Base-by-base conservation (phyloP, 2,329 filamentous ascomycete species). In the Dothidotthia symphoricarpi region DNA sequence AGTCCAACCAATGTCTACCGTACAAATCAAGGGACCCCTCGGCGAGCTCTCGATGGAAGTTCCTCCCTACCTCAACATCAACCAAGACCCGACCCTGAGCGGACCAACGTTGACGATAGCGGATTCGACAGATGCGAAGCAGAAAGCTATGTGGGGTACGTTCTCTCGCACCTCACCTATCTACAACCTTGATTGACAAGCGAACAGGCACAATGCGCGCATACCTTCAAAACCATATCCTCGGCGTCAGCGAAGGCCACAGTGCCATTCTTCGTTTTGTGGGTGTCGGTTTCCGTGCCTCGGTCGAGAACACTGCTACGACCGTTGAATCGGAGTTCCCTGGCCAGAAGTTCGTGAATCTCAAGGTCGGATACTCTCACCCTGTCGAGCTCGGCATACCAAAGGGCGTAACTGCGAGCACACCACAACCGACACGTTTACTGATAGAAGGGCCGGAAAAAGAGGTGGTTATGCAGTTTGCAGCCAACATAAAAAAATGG, bases 351-450 rank as follows among this genome's bases (percentile, higher is more conserved):
- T 95, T 95, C 57, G 83, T 98, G 28, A 88, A 86, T 47, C 74
- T 98, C 51, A 97, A 97, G 76, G 86, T 98, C 38, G 93, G 93
- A 41, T 98, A 89, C 71, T 95, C 91, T 47, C 93, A 98, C 75
- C 86, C 91, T 0, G 87, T 98, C 50, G 91, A 98, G 70, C 75
- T 96, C 62, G 82, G 82, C 3, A 81, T 97, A 31, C 93, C 93
- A 1, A 59, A 75, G 53, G 89, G 90, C 16, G 82, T 98, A 29
- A 89, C 80, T 62, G 93, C 90, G 13, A 91, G 83, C 68, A 86
- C 86, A 43, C 90, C 93, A 25, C 85, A 94, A 68, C 89, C 91
- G 28, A 98, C 93, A 24, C 82, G 90, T 43, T 88, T 98, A 53
- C 71, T 98, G 55, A 72, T 98, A 26, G 89, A 98, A 72, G 89